Evolutionary conservation across 2,329 filamentous ascomycete genomes (phyloP), one percentile per base, ranked within the genome.

Genomic region (Claviceps africana): DNA sequence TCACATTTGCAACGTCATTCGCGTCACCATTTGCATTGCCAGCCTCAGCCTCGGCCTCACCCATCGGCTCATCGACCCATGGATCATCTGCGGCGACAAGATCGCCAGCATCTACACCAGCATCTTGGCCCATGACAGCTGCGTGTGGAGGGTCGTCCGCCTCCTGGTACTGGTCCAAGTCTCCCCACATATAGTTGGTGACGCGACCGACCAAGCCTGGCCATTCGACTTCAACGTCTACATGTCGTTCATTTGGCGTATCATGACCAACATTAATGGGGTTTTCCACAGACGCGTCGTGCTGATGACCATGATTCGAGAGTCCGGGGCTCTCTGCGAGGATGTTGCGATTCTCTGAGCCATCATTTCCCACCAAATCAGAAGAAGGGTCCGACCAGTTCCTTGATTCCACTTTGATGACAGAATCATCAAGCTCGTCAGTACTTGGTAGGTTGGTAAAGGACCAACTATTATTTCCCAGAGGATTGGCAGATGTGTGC

Each of bases 151-250:
- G 54, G 37, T 62, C 63, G 35, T 59, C 60, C 30, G 58, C 63
- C 13, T 59, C 62, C 9, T 62, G 62, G 25, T 56, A 58, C 8
- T 65, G 60, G 33, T 77, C 73, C 5, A 82, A 67, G 39, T 75
- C 74, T 9, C 75, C 75, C 78, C 78, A 83, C 71, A 84, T 77
- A 59, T 82, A 83, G 54, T 82, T 71, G 1, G 78, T 73, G 13
- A 83, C 57, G 31, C 62, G 58, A 22, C 56, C 59, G 15, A 65
- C 61, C 28, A 67, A 52, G 22, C 64, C 63, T 47, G 31, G 54
- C 28, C 55, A 56, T 19, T 60, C 57, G 7, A 43, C 45, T 9
- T 50, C 56, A 43, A 56, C 56, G 7, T 53, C 56, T 11, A 44
- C 51, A 33, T 51, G 42, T 7, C 52, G 48, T 22, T 56, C 54